Conservation (phyloP, 2,329 filamentous ascomycete species). For the Aspergillus luchuensis region DNA sequence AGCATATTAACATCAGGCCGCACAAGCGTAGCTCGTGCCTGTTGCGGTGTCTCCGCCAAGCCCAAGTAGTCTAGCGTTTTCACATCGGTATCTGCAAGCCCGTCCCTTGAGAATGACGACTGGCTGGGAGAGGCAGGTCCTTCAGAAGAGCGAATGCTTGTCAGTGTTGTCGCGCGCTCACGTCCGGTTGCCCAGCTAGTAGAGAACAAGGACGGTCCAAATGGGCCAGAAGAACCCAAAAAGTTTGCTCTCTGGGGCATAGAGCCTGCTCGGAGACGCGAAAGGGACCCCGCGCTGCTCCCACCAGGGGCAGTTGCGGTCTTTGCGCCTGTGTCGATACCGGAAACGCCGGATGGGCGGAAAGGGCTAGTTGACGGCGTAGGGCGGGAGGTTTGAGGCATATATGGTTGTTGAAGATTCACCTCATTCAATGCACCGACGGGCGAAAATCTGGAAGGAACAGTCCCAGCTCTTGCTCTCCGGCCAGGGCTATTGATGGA, state of each 20-base stretch:
- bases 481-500: slow-evolving; percentile 67
- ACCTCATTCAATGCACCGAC: slow-evolving; percentile 63
- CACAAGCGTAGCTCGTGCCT: slow-evolving; percentile 70
- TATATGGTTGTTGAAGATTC: slow-evolving; percentile 59
- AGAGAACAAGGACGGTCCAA: slow-evolving; percentile 85
- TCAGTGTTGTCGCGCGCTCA: slow-evolving; percentile 82
- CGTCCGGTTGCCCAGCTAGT: slow-evolving; percentile 81
- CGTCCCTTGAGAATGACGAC: slow-evolving; percentile 83
- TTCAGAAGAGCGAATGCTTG: slow-evolving; percentile 85
- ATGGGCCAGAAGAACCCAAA: slow-evolving; percentile 63
- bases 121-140: slow-evolving; percentile 84
- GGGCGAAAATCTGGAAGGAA: slow-evolving; percentile 91
- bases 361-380: slow-evolving; percentile 88
- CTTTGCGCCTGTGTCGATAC: slow-evolving; percentile 43
- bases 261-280: slow-evolving; percentile 84
- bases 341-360: slow-evolving; percentile 59
- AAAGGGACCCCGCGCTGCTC: slow-evolving; percentile 73
- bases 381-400: slow-evolving; percentile 78
- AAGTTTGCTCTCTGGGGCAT: slow-evolving; percentile 86
- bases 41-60: slow-evolving; percentile 88
- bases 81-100: slow-evolving; percentile 81
- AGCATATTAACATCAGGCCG: slow-evolving; percentile 58
- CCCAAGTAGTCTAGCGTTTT: slow-evolving; percentile 95
- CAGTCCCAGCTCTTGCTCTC: slow-evolving; percentile 85
- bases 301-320: slow-evolving; percentile 48